Base-by-base conservation (phyloP, 805 yeast species). In the Diddensiella transvaalensis region DNA sequence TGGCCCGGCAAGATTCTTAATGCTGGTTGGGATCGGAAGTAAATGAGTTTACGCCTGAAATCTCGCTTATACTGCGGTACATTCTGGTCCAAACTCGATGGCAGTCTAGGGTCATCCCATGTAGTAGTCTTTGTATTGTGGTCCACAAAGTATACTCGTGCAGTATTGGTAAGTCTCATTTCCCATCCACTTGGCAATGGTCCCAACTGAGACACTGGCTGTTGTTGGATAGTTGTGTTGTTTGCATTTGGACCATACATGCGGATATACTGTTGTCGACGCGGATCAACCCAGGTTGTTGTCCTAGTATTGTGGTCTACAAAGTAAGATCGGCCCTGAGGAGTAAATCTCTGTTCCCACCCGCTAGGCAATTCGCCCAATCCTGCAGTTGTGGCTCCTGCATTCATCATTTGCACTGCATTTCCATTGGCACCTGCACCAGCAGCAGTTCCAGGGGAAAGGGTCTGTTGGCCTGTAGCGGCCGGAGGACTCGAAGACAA, bases 101-200 rank as follows among this genome's bases (percentile, higher is more conserved):
- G 99, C 65, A 93, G 77, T 65, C 99, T 83, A 55, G 99, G 99
- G 66, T 93, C 99, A 70, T 93, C 99, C 99, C 99, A 93, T 1
- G 99, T 93, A 0, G 99, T 93, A 0, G 99, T 93, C 72, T 93
- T 93, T 26, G 99, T 93, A 71, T 93, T 93, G 74, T 93, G 99
- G 69, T 93, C 99, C 57, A 93, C 99, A 68, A 93, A 93, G 68
- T 93, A 93, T 19, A 93, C 99, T 67, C 99, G 81, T 6, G 99
- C 97, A 1, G 99, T 93, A 69, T 93, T 93, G 38, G 99, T 95
- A 63, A 93, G 78, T 70, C 99, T 85, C 99, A 93, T 93, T 74
- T 93, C 99, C 99, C 99, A 93, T 47, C 99, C 99, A 47, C 91
- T 82, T 42, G 99, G 99, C 63, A 93, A 75, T 46, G 99, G 99